A percentile compares a stretch with the other conserved stretches of the same genome.
Evolutionary conservation across 805 yeast species (phyloP).

Genomic region (Yarrowia hollandica): DNA sequence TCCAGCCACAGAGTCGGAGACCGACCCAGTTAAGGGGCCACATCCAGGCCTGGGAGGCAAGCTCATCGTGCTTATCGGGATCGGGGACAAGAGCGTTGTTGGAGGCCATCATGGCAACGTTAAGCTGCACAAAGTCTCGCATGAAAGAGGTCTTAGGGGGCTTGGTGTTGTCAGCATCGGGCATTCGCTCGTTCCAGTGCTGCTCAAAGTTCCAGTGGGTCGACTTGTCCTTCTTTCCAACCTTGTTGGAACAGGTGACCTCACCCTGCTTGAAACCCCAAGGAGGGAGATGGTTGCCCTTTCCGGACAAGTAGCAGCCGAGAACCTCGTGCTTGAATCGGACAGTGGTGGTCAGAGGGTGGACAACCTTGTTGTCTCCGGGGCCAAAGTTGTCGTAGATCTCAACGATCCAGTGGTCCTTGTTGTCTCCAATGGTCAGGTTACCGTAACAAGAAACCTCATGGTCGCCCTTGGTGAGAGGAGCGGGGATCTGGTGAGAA

Average conservation of each 20-base stretch:
- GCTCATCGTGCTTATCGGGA: constrained; percentile 63
- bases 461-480: constrained; percentile 60
- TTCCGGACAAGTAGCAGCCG: constrained; percentile 82
- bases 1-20: constrained; percentile 78
- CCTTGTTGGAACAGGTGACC: constrained; percentile 64
- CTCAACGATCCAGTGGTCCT: constrained; percentile 91
- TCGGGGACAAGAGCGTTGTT: constrained; percentile 83
- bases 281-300: constrained; percentile 78
- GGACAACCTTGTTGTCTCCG: constrained; percentile 42
- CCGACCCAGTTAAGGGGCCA: constrained; percentile 75
- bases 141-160: constrained; percentile 56
- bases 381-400: constrained; percentile 51
- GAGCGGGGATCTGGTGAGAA: constrained; percentile 78
- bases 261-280: constrained; percentile 99
- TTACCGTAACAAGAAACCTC: constrained; percentile 92
- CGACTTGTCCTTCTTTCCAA: constrained; percentile 56
- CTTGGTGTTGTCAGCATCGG: constrained; percentile 43
- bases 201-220: constrained; percentile 84
- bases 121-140: constrained; percentile 68
- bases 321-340: constrained; percentile 66
- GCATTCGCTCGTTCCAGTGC: constrained; percentile 55
- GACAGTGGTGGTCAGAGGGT: constrained; percentile 78
- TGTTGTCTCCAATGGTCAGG: constrained; percentile 65
- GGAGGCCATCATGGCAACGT: constrained; percentile 80
- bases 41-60: constrained; percentile 79